Evolutionary conservation across 2,329 filamentous ascomycete genomes (phyloP), one percentile per base, ranked within the genome.

Genomic region (Lizonia empirigonia): DNA sequence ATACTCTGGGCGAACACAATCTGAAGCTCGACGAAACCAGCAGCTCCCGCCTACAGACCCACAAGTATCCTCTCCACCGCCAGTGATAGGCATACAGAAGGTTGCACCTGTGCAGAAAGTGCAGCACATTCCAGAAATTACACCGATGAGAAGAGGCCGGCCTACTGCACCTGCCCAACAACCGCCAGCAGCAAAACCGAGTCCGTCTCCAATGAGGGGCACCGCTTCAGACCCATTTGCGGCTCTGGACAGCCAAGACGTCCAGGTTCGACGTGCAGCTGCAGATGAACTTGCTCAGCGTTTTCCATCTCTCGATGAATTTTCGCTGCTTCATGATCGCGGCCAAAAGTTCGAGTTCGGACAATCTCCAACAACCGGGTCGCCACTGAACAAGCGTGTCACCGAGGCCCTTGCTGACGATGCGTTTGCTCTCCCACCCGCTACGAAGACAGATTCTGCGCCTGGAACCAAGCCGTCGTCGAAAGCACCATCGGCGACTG

Each of bases 251-350:
- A 82, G 87, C 2, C 86, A 82, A 49, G 77, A 81, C 26, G 73
- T 56, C 60, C 78, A 59, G 64, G 73, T 77, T 4, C 65, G 78
- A 48, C 72, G 76, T 19, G 77, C 77, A 7, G 80, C 83, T 18
- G 78, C 80, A 2, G 94, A 97, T 60, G 93, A 97, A 66, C 78
- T 97, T 20, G 91, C 93, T 0, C 82, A 85, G 22, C 84, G 89
- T 44, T 99, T 97, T 62, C 94, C 94, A 0, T 92, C 90, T 5
- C 79, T 99, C 19, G 92, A 97, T 65, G 90, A 97, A 62, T 99
- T 99, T 68, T 87, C 93, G 3, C 78, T 99, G 15, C 77, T 97
- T 35, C 91, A 96, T 62, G 91, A 97, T 56, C 84, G 89, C 55
- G 89, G 89, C 3, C 77, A 84, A 54, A 92, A 90, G 53, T 97